Conservation (phyloP, 2,329 filamentous ascomycete genomes). For the Beauveria sp. region DNA sequence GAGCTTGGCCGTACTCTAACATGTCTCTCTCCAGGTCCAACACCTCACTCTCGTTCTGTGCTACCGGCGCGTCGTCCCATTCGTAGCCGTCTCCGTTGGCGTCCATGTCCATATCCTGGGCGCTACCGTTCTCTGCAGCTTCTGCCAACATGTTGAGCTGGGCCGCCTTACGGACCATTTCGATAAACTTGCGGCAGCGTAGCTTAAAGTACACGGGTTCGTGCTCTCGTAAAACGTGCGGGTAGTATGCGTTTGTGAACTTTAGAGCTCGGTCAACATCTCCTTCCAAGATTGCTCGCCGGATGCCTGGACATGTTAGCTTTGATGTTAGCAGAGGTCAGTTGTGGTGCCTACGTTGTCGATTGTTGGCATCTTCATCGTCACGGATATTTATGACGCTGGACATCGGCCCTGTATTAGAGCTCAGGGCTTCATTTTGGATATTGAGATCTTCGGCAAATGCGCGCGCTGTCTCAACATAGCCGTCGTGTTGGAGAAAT, state of each 20-base stretch:
- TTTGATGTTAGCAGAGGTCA: no score
- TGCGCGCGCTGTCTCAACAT: slow-evolving; percentile 83
- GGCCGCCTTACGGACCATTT: slow-evolving; percentile 75
- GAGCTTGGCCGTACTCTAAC: slow-evolving; percentile 69
- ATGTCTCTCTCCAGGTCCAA: slow-evolving; percentile 57
- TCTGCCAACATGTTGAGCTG: slow-evolving; percentile 50
- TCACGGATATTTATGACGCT: slow-evolving; percentile 63
- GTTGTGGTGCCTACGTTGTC: slow-evolving; percentile 60
- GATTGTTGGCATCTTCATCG: slow-evolving; percentile 76
- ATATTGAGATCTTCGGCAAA: slow-evolving; percentile 75
- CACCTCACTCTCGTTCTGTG: slow-evolving; percentile 21
- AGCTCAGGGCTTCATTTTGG: slow-evolving; percentile 63
- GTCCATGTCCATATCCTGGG: slow-evolving; percentile 47
- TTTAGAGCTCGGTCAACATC: slow-evolving; percentile 89
- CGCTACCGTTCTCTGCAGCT: slow-evolving; percentile 32
- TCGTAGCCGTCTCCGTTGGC: slow-evolving; percentile 48
- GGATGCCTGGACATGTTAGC: slow-evolving; percentile 56
- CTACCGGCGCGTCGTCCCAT: slow-evolving; percentile 29
- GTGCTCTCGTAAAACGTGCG: slow-evolving; percentile 70
- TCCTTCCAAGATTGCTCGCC: slow-evolving; percentile 78
- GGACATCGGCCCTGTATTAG: slow-evolving; percentile 44
- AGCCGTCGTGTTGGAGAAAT: slow-evolving; percentile 90
- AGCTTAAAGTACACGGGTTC: slow-evolving; percentile 82
- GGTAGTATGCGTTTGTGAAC: slow-evolving; percentile 70
- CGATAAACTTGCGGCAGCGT: slow-evolving; percentile 85